Base-by-base conservation (phyloP, 495 filamentous ascomycete species). In the Clavariopsis aquatica region DNA sequence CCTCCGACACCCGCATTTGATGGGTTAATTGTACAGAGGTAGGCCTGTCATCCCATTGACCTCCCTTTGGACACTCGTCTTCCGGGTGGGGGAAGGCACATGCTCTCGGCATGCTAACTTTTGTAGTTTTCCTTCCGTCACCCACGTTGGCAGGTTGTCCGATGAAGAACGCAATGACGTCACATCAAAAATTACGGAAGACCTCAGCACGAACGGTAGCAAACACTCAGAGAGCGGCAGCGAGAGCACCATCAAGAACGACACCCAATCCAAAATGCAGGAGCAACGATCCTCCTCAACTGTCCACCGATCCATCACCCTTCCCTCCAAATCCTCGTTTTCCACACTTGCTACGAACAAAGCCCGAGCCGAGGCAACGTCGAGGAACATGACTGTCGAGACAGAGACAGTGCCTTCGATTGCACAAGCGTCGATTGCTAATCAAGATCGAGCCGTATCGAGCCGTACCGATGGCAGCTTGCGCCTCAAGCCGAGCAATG, bases 341-440 rank as follows among this genome's bases (percentile, higher is more conserved):
- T 70, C 65, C 36, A 72, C 73, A 24, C 74, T 74, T 49, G 64
- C 66, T 57, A 74, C 76, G 51, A 67, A 68, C 62, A 76, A 74
- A 51, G 78, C 83, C 34, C 84, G 91, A 15, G 78, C 83, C 43
- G 93, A 97, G 72, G 86, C 85, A 10, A 87, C 91, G 15, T 84
- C 90, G 29, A 87, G 87, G 69, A 96, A 91, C 68, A 98, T 98
- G 94, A 97, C 90, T 38, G 93, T 98, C 13, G 94, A 98, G 77
- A 98, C 94, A 3, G 94, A 98, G 78, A 95, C 92, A 4, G 95
- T 98, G 52, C 89, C 84, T 34, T 93, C 94, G 17, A 90, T 96
- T 34, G 92, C 91, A 6, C 93, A 95, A 70, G 86, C 95, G n/a
- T 88, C 90, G 13, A 86, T 87, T 24, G 83, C 88, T 26, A 88